Conservation (phyloP, 192 early-diverging fungal genomes). For the Tieghemiomyces parasiticus region DNA sequence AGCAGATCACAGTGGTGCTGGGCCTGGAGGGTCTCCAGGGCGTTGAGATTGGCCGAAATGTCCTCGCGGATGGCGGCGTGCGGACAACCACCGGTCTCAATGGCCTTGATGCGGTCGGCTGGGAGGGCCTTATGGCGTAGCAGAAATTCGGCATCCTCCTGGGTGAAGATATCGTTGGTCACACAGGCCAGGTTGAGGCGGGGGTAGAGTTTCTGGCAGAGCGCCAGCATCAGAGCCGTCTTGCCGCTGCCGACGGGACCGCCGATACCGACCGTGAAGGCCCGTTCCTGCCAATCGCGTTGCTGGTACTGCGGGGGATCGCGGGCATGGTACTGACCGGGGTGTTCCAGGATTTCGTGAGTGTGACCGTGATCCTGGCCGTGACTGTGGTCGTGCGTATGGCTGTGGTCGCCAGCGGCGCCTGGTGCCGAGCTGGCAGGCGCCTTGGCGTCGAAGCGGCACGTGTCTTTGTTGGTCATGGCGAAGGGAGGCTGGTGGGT, state of each 20-base stretch:
- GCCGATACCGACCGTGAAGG: conserved; percentile 91
- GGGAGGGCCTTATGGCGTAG: conserved; percentile 77
- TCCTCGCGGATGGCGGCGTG: conserved; percentile 93
- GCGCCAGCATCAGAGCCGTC: conserved; percentile 80
- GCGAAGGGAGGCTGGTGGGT: too few species aligned
- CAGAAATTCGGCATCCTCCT: conserved; percentile 93
- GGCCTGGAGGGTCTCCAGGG: conserved; percentile 75
- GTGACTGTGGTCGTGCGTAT: conserved; percentile 30
- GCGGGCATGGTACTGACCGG: conserved; percentile 66
- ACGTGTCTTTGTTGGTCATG: background rate
- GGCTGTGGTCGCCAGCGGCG: conserved; percentile 20
- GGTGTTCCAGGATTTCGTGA: conserved; percentile 80
- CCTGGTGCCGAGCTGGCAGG: background rate
- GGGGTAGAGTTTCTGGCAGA: conserved; percentile 71
- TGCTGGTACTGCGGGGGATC: conserved; percentile 49
- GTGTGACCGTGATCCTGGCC: conserved; percentile 71
- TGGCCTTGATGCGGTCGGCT: conserved; percentile 74
- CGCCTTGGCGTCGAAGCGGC: conserved; percentile 2
- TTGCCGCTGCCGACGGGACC: conserved; percentile 94
- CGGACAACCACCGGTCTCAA: conserved; percentile 94
- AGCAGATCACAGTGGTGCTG: conserved; percentile 70
- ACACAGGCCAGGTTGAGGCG: conserved; percentile 76
- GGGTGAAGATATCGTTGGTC: conserved; percentile 97
- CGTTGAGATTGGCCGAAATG: conserved; percentile 86
- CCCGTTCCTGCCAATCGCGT: conserved; percentile 80